phyloP scores from a whole-genome alignment of 176 grass and related monocot genomes.

The Cenchrus purpureus region DNA sequence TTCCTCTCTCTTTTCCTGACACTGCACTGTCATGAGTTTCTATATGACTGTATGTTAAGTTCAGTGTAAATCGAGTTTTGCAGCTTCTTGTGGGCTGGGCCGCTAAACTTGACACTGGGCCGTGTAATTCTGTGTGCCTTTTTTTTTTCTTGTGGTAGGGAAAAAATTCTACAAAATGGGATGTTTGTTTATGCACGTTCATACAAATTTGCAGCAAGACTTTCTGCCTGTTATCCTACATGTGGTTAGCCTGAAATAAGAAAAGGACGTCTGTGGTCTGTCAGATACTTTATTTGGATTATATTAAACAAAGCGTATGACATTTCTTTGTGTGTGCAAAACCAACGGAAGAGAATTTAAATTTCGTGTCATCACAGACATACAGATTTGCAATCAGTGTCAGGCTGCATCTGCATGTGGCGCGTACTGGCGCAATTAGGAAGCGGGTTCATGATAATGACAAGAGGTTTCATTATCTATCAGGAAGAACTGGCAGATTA shows the following conservation, averaged over 20 bases:
- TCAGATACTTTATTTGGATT: not conserved
- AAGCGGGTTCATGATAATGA: not conserved
- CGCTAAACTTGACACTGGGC: constrained; percentile 14
- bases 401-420: not conserved
- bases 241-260: not conserved
- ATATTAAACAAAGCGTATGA: not conserved
- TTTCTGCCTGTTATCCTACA: too few species aligned
- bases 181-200: constrained; percentile 13
- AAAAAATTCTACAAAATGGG: constrained; percentile 6
- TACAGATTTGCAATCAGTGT: not conserved
- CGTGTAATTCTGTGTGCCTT: not conserved
- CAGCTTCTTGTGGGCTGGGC: not conserved
- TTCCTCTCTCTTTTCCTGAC: not conserved
- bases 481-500: not conserved
- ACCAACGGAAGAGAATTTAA: not conserved
- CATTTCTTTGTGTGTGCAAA: not conserved
- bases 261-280: not conserved
- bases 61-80: constrained; percentile 3
- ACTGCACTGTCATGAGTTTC: not conserved
- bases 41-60: too few species aligned
- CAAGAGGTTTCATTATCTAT: not conserved
- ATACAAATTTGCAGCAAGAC: too few species aligned
- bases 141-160: not conserved
- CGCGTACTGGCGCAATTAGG: not conserved
- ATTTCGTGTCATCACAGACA: not conserved